Evolutionary conservation across 1,139 yeast genomes (phyloP).

Genomic region (Blastobotrys elegans): DNA sequence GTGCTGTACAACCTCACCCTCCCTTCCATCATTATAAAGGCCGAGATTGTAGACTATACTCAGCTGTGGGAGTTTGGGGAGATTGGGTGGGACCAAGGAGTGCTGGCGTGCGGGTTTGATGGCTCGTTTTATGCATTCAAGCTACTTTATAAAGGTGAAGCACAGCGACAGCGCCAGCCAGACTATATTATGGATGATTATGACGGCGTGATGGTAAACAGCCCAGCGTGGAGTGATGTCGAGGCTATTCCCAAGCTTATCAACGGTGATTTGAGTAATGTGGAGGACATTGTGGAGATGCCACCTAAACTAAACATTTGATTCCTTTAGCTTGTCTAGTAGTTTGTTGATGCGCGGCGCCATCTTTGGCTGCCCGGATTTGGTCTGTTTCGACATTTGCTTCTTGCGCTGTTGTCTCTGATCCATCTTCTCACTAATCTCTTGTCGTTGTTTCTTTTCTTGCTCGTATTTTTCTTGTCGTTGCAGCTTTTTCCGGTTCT

Average conservation of each 20-base stretch:
- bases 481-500: slow-evolving; percentile 17
- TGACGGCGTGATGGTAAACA: neutral
- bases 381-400: slow-evolving; percentile 52
- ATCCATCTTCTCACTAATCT: slow-evolving; percentile 23
- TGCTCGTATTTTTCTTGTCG: slow-evolving; percentile 23
- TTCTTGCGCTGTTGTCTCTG: slow-evolving; percentile 48
- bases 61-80: slow-evolving; percentile 7
- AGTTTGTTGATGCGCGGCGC: slow-evolving; percentile 80
- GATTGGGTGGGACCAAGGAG: neutral
- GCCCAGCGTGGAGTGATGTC: neutral
- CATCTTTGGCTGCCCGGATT: slow-evolving; percentile 83
- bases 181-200: neutral
- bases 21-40: slow-evolving; percentile 14
- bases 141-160: neutral
- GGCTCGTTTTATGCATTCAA: slow-evolving; percentile 15
- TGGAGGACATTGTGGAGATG: neutral
- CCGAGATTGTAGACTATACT: slow-evolving; percentile 2
- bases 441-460: slow-evolving; percentile 26
- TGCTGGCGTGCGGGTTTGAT: slow-evolving; percentile 14
- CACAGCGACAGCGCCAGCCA: neutral
- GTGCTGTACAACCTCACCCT: slow-evolving; percentile 5
- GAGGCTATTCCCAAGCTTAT: neutral
- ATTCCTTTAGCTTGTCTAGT: slow-evolving; percentile 52
- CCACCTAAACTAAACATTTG: neutral
- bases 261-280: neutral